Evolutionary conservation across 208 protist species (phyloP).

Genomic region (Histomonas meleagridis): DNA sequence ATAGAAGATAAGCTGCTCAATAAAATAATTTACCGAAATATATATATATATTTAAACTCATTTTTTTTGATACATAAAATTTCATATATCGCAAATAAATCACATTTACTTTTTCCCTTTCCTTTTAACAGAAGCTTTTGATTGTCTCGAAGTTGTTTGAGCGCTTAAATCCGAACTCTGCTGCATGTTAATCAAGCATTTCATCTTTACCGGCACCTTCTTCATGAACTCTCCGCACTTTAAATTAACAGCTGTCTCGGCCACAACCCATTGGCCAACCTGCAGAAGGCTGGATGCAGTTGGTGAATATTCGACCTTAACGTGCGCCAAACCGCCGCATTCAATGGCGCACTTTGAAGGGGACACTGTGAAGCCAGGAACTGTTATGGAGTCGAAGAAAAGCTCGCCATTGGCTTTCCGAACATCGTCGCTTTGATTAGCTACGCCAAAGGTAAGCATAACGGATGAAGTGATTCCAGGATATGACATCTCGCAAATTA

Average conservation of each 20-base stretch:
- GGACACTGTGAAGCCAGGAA: background rate
- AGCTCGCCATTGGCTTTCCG: constrained; percentile 7
- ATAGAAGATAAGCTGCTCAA: too few relatives aligned
- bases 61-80: too few relatives aligned
- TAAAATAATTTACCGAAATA: too few relatives aligned
- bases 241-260: background rate
- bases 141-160: background rate
- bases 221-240: background rate
- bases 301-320: background rate
- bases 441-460: background rate
- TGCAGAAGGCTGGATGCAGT: background rate
- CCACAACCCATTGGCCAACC: constrained; percentile 4
- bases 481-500: background rate
- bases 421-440: background rate
- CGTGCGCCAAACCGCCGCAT: background rate
- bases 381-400: background rate
- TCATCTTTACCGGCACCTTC: background rate
- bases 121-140: background rate
- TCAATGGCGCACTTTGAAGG: background rate
- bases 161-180: background rate
- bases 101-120: background rate
- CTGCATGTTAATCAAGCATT: constrained; percentile 22
- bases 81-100: too few relatives aligned
- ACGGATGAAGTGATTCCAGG: background rate
- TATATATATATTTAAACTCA: too few relatives aligned